These are phyloP conservation scores for Hymenoscyphus scutula DNA, from an alignment of 2,329 filamentous ascomycete genomes.

Conservation along the genomic window DNA sequence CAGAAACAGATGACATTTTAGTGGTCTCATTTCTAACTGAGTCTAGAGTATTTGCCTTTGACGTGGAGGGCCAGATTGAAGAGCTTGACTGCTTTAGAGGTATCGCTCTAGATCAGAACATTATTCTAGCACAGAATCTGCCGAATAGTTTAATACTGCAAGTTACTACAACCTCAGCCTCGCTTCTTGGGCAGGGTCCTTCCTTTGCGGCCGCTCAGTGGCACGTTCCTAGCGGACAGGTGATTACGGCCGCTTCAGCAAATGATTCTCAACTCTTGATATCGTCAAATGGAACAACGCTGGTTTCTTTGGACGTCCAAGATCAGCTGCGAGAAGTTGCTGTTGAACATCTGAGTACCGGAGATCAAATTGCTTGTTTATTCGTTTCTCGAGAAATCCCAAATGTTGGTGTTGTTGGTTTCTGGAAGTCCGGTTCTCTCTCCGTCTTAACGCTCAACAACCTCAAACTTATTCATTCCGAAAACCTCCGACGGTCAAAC, in stretches of 20 bases:
- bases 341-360: slow-evolving; percentile 58
- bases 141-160: slow-evolving; percentile 66
- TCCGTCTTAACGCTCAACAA: slow-evolving; percentile 69
- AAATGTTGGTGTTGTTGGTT: slow-evolving; percentile 74
- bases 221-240: slow-evolving; percentile 47
- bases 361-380: slow-evolving; percentile 82
- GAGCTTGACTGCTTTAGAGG: slow-evolving; percentile 77
- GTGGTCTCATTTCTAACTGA: slow-evolving; percentile 80
- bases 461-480: slow-evolving; percentile 63
- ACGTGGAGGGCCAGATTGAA: slow-evolving; percentile 72
- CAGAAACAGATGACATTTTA: slow-evolving; percentile 63
- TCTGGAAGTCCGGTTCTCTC: slow-evolving; percentile 81
- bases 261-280: slow-evolving; percentile 70
- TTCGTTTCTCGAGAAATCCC: slow-evolving; percentile 65
- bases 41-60: slow-evolving; percentile 79
- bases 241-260: slow-evolving; percentile 75
- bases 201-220: slow-evolving; percentile 57
- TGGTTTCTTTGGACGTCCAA: slow-evolving; percentile 66
- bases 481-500: slow-evolving; percentile 60
- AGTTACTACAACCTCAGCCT: slow-evolving; percentile 64
- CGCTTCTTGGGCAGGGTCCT: slow-evolving; percentile 60
- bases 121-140: slow-evolving; percentile 68
- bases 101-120: slow-evolving; percentile 66
- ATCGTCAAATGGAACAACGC: slow-evolving; percentile 69
- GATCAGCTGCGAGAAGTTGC: slow-evolving; percentile 56